phyloP scores from a whole-genome alignment of 2,329 filamentous ascomycete genomes.

The Sclerotinia glacialis region DNA sequence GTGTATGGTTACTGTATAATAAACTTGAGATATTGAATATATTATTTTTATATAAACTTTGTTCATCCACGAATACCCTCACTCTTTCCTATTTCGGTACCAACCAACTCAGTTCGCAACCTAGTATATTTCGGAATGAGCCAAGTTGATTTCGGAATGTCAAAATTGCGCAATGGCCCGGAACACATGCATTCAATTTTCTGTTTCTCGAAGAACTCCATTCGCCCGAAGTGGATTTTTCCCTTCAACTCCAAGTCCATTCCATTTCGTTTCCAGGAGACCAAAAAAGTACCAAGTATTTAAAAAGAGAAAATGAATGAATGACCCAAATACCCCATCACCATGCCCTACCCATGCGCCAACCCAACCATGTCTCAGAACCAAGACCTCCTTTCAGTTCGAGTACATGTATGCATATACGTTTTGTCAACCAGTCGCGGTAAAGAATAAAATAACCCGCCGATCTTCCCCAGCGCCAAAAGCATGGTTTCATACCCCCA shows the following conservation, averaged over 20 bases:
- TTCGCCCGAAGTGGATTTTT: neutral
- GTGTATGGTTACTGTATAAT: too few species aligned
- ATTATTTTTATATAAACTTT: too few species aligned
- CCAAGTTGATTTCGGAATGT: too few species aligned
- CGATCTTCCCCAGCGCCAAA: neutral
- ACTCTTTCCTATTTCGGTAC: too few species aligned
- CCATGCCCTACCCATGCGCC: neutral
- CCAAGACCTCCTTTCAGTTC: neutral
- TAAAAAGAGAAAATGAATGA: neutral
- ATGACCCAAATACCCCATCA: neutral
- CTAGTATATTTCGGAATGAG: too few species aligned
- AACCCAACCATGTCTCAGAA: constrained; percentile 1
- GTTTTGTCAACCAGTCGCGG: neutral
- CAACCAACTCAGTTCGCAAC: too few species aligned
- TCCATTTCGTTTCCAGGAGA: neutral
- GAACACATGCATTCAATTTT: too few species aligned
- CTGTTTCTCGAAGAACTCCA: neutral
- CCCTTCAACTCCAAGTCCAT: neutral
- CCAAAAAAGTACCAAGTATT: neutral
- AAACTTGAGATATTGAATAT: too few species aligned
- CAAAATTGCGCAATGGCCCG: too few species aligned
- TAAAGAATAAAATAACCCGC: neutral
- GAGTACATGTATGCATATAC: constrained; percentile 13
- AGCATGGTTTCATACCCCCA: neutral
- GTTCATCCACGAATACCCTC: too few species aligned